Evolutionary conservation across 2,329 filamentous ascomycete genomes (phyloP), one percentile per base, ranked within the genome.

Genomic region (Ilyonectria robusta): DNA sequence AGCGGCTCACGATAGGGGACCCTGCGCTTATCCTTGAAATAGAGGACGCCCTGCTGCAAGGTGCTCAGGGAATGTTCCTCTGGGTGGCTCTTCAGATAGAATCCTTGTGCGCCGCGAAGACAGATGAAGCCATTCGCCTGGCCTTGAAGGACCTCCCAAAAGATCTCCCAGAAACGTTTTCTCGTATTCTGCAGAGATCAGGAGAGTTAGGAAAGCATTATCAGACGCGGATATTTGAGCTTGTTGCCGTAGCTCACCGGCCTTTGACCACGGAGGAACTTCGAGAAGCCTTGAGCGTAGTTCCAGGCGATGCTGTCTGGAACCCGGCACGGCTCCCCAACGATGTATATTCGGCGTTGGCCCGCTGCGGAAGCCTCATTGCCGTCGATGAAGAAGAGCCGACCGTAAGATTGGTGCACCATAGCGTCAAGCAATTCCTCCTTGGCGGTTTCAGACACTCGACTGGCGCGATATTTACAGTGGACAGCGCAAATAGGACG

Each of bases 41-140:
- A 2, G 35, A 60, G 1, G 57, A 76, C 4, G 57, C 72, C 8
- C 68, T 80, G 0, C 15, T 72, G 0, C 0, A 55, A 17, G 75
- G 78, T 1, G 75, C 79, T 0, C 71, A 80, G 19, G 80, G 80
- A 17, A 83, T 83, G 80, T 83, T 82, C 35, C 72, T 82, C 1
- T 82, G 80, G 80, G 79, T 76, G 0, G 73, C 72, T 2, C 70
- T 82, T 2, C 80, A 83, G 58, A 76, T 83, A 6, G 60, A 76
- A 11, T 73, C 77, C 0, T 60, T 83, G 0, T 84, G 81, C 56
- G 19, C 23, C 1, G 78, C 78, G 61, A 73, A 75, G 63, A 81
- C 81, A 0, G 81, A 85, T 46, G 51, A 77, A 1, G 73, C 66
- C 0, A 83, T 84, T 26, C 75, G 75, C 0, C n/a, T 77, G 7